These are phyloP conservation scores for Penicillium parvum DNA, from an alignment of 495 filamentous ascomycete genomes.

Conservation along the genomic window DNA sequence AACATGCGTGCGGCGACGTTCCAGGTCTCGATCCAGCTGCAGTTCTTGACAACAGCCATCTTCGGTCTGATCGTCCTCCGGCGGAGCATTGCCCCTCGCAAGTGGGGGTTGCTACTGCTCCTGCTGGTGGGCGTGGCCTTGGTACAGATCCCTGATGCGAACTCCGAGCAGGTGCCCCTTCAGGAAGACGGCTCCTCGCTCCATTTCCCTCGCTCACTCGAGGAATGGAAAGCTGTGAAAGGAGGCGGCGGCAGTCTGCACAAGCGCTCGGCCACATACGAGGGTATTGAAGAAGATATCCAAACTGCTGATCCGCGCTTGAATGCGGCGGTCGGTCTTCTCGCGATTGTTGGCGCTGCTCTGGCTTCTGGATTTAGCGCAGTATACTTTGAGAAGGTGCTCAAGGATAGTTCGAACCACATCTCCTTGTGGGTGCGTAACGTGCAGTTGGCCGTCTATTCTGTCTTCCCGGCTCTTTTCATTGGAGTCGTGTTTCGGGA, in stretches of 20 bases:
- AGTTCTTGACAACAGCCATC: constrained; percentile 86
- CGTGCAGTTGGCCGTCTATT: constrained; percentile 89
- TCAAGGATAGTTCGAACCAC: constrained; percentile 70
- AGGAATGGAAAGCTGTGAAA: constrained; percentile 47
- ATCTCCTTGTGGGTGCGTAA: constrained; percentile 89
- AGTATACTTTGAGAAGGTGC: constrained; percentile 91
- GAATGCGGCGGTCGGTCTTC: constrained; percentile 72
- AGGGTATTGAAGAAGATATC: constrained; percentile 84
- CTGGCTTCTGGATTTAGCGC: constrained; percentile 77
- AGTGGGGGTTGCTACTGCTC: constrained; percentile 78
- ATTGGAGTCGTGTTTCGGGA: constrained; percentile 84
- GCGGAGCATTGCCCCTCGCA: constrained; percentile 60
- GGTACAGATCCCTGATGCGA: constrained; percentile 68
- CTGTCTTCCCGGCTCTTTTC: constrained; percentile 79
- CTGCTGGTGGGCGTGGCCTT: constrained; percentile 81
- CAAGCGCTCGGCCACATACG: constrained; percentile 86
- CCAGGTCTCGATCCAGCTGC: constrained; percentile 88
- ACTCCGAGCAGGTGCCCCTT: constrained; percentile 44
- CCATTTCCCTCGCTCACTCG: constrained; percentile 69
- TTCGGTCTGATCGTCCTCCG: constrained; percentile 77
- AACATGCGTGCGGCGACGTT: constrained; percentile 90
- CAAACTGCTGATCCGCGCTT: constrained; percentile 57
- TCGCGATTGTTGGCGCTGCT: constrained; percentile 71
- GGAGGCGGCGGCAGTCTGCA: constrained; percentile 44
- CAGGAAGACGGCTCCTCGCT: constrained; percentile 48